phyloP scores from a whole-genome alignment of 352 stramenopile species.

The Phytophthora megakarya region DNA sequence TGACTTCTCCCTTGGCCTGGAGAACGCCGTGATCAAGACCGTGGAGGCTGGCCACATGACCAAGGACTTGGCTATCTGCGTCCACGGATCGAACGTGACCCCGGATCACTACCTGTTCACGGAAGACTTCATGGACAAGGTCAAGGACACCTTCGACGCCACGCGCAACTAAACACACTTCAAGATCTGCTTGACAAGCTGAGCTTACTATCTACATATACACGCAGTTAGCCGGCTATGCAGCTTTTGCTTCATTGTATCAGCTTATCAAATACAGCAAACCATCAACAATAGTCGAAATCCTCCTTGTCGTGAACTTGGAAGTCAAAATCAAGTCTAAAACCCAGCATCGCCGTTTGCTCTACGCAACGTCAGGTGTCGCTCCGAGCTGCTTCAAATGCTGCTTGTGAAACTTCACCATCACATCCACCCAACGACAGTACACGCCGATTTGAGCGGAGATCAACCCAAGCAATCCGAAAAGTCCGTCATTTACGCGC shows the following conservation, averaged over 20 bases:
- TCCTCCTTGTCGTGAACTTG: background rate
- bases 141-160: constrained; percentile 79
- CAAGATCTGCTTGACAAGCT: constrained; percentile 24
- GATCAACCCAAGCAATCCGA: constrained; percentile 48
- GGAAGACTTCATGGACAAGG: constrained; percentile 88
- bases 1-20: constrained; percentile 61
- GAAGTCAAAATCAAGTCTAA: no score
- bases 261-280: constrained; percentile 37
- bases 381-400: constrained; percentile 22
- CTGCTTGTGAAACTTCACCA: constrained; percentile 41
- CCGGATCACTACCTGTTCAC: constrained; percentile 59
- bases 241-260: constrained; percentile 26
- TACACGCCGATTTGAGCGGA: constrained; percentile 55
- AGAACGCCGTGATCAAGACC: constrained; percentile 74
- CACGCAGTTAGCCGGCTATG: constrained; percentile 30
- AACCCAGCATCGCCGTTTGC: background rate
- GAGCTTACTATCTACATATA: constrained; percentile 36
- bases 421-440: constrained; percentile 51
- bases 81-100: constrained; percentile 65
- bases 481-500: constrained; percentile 58
- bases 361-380: constrained; percentile 29
- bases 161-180: constrained; percentile 44
- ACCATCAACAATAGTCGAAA: constrained; percentile 8
- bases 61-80: constrained; percentile 82
- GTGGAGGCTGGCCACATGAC: constrained; percentile 84